A percentile compares a stretch with the other conserved stretches of the same genome.
These are phyloP conservation scores for Takashimella koratensis DNA, from an alignment of 1,284 basidiomycete species.

Conservation along the genomic window DNA sequence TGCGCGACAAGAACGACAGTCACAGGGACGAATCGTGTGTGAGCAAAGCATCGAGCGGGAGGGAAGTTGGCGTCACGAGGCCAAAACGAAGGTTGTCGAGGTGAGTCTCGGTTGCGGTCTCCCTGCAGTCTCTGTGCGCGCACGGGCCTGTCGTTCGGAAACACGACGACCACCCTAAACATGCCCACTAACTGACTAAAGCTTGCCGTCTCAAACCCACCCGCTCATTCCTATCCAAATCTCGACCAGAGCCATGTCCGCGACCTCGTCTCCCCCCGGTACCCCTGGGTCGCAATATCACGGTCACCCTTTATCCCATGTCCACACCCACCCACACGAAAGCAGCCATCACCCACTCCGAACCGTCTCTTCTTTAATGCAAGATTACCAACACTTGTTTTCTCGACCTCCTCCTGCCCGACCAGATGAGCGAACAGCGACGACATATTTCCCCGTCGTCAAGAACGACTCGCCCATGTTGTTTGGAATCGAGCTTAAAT, in stretches of 20 bases:
- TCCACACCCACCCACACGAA: neutral
- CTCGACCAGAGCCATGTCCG: constrained; percentile 26
- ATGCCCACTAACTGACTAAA: constrained; percentile 20
- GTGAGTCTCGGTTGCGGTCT: constrained; percentile 22
- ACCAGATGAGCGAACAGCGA: neutral
- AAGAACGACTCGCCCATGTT: constrained; percentile 30
- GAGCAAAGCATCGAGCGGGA: constrained; percentile 27
- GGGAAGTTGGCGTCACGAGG: constrained; percentile 34
- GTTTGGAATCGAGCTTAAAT: constrained; percentile 45
- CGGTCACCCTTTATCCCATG: constrained; percentile 3
- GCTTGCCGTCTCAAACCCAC: constrained; percentile 32
- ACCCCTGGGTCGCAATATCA: constrained; percentile 16
- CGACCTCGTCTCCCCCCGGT: constrained; percentile 27
- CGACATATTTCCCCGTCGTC: neutral
- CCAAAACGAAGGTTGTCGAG: constrained; percentile 44
- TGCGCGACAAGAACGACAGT: constrained; percentile 24
- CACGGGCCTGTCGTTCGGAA: neutral
- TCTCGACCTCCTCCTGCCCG: neutral
- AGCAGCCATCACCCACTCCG: neutral
- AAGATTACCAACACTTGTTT: neutral
- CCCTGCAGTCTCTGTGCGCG: neutral
- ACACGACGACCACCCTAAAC: neutral
- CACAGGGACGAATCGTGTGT: constrained; percentile 22
- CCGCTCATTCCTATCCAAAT: constrained; percentile 16
- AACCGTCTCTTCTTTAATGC: neutral